phyloP scores from a whole-genome alignment of 2,329 filamentous ascomycete species.

The Ceratocystis destructans region DNA sequence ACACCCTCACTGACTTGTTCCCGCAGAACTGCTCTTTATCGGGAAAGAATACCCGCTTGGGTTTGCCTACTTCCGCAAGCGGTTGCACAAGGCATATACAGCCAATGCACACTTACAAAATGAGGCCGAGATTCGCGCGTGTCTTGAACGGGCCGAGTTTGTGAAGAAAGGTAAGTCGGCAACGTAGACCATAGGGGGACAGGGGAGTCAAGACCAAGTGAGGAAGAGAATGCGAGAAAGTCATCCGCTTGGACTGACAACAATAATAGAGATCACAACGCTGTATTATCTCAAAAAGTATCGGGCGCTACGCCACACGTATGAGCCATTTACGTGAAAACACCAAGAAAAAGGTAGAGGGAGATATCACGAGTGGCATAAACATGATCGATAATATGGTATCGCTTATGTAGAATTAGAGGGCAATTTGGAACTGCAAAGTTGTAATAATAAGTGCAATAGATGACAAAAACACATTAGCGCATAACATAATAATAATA shows the following conservation, averaged over 20 bases:
- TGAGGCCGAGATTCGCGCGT: constrained; percentile 60
- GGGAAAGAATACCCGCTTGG: constrained; percentile 80
- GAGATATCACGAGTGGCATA: neutral
- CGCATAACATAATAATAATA: neutral
- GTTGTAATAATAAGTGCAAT: neutral
- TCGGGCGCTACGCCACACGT: constrained; percentile 68
- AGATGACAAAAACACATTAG: neutral
- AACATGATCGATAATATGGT: neutral
- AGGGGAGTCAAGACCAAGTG: neutral
- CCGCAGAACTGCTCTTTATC: constrained; percentile 64
- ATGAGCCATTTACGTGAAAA: constrained; percentile 34
- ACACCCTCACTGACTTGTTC: neutral
- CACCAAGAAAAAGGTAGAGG: constrained; percentile 4
- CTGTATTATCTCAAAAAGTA: constrained; percentile 93
- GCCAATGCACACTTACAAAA: constrained; percentile 56
- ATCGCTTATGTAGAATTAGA: no score
- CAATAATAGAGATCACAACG: constrained; percentile 64
- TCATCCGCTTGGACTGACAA: constrained; percentile 2
- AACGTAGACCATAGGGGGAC: neutral
- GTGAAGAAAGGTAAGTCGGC: constrained; percentile 70
- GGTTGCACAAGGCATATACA: constrained; percentile 75
- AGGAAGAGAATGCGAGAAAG: no score
- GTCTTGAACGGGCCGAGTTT: constrained; percentile 66
- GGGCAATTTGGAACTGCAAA: neutral
- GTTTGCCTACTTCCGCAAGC: constrained; percentile 62